Evolutionary conservation across 768 basidiomycete genomes (phyloP), one percentile per base, ranked within the genome.

Genomic region (Suillus sp.): DNA sequence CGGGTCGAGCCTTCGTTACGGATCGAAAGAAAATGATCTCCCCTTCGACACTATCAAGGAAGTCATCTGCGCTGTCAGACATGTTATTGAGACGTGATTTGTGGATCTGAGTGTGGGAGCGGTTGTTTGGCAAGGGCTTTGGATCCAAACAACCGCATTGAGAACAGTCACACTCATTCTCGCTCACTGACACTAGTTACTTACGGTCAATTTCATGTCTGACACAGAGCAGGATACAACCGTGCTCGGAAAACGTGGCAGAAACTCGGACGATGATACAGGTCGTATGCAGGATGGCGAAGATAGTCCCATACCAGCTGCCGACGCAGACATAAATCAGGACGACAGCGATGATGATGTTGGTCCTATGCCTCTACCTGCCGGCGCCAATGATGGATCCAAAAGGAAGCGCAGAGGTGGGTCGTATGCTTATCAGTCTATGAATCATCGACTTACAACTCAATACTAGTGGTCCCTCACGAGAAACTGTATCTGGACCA

Each of bases 401-500:
- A 90, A 89, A 79, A 95, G 93, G 81, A 93, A 92, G 73, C 85
- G 92, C 63, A 95, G 92, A 85, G 89, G 93, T 91, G 71, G 62
- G 81, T 62, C 66, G 59, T 51, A 67, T 30, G 22, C 18, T 53
- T 65, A 53, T 63, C 50, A 27, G 30, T 16, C n/a, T 18, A 54
- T 35, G 14, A 30, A 40, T 18, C 0, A 57, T 62, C 34, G 27
- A 60, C 45, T 64, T 48, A 65, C 64, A 65, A 69, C 63, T 70
- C 68, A 65, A 71, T 59, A 63, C 34, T 74, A 98, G 95, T 96
- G 48, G 84, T 99, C 8, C 95, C 92, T 0, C 95, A 98, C 74
- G 97, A 99, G 80, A 84, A 87, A 68, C 81, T 98, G 20, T 99
- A 92, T 78, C 83, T 99, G 51, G 93, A 95, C 43, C 93, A 96